Base-by-base conservation (phyloP, 2,329 filamentous ascomycete species). In the Fusarium incarnatum region DNA sequence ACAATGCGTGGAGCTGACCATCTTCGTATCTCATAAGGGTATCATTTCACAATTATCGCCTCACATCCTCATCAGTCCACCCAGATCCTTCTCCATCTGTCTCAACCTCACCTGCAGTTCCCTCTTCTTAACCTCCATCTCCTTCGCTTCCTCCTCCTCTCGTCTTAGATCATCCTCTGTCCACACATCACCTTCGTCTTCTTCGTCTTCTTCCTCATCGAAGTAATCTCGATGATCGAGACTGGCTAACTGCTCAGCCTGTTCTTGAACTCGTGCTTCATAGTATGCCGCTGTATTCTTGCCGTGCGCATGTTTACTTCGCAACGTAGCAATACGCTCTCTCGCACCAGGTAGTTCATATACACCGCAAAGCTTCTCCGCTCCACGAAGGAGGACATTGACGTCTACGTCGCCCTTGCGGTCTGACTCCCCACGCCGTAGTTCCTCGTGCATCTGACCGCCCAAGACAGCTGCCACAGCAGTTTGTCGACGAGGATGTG, bases 401-500 rank as follows among this genome's bases (percentile, higher is more conserved):
- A 98, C 90, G 79, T 98, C 93, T 4, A 98, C 86, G 25, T 97
- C 94, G 12, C 90, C 91, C 68, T 86, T 77, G 56, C 77, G 76
- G 61, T 80, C 78, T 44, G 82, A 83, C 47, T 87, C 87, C 49
- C 85, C 86, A 77, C 85, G 68, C 81, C 88, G 68, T 83, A 98
- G 94, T 78, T 92, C 88, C 47, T 93, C 90, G 79, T 97, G 94
- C 79, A 98, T 88, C 71, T 97, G 92, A 1, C 91, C 91, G 8
- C 96, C 96, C 11, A 98, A 82, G 0, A 98, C 94, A 10, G 94
- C 93, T 5, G 94, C 93, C 4, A 98, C 94, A 12, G 94, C 94
- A 4, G 94, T 97, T 81, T 91, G 92, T 64, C 89, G 87, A 71
- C 88, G 88, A 45, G 88, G 90, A 67, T 84, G 85, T 46, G 55